Conservation (phyloP, 2,329 filamentous ascomycete genomes). For the Paecilomyces variotii region DNA sequence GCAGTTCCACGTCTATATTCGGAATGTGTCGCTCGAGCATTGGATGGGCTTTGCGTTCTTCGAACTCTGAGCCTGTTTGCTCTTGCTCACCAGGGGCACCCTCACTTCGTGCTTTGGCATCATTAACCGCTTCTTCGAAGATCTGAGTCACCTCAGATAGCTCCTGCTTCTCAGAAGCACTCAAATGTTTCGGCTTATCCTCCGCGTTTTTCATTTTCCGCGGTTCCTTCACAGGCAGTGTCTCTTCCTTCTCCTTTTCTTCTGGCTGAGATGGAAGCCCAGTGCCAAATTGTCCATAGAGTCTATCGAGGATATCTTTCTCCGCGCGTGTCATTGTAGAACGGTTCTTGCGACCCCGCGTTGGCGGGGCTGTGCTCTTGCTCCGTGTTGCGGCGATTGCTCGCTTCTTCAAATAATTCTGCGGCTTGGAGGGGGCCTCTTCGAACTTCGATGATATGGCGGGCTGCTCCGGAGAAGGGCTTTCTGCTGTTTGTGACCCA, state of each 20-base stretch:
- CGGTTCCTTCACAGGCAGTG: background rate
- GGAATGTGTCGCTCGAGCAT: background rate
- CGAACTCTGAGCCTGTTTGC: background rate
- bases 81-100: background rate
- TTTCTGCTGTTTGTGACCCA: background rate
- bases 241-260: background rate
- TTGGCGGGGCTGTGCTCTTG: background rate
- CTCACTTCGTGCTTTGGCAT: slow-evolving; percentile 5
- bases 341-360: background rate
- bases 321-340: slow-evolving; percentile 15
- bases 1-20: slow-evolving; percentile 2
- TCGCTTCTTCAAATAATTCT: slow-evolving; percentile 15
- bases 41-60: background rate
- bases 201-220: background rate
- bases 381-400: slow-evolving; percentile 7
- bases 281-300: slow-evolving; percentile 11
- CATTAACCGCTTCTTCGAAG: slow-evolving; percentile 16
- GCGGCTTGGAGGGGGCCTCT: slow-evolving; percentile 5
- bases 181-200: background rate
- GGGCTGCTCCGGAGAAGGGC: background rate
- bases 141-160: slow-evolving; percentile 17
- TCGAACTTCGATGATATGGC: background rate
- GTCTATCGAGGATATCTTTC: slow-evolving; percentile 12
- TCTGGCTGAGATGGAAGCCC: slow-evolving; percentile 1
- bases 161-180: slow-evolving; percentile 5